Percentiles rank a stretch among this genome's conserved stretches.
These are phyloP conservation scores for Ploettnerulaceae sp. DNA, from an alignment of 2,329 filamentous ascomycete species.

Conservation along the genomic window DNA sequence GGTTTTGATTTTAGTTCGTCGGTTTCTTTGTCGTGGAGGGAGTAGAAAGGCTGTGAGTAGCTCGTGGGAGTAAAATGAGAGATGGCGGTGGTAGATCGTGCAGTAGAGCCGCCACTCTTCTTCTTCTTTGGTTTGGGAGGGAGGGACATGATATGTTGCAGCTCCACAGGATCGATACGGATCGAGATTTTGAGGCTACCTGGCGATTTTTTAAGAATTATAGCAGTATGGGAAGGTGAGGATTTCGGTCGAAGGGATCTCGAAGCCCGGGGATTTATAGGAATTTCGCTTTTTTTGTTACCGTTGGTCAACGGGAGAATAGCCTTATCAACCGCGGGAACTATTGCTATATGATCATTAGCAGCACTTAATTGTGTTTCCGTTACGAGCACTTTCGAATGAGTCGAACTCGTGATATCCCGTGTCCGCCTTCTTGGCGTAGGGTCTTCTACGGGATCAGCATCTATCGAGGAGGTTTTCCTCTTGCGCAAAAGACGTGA, in stretches of 20 bases:
- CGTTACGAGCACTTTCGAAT: conserved; percentile 15
- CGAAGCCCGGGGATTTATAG: conserved; percentile 41
- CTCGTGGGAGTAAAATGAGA: conserved; percentile 34
- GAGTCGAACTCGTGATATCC: conserved; percentile 21
- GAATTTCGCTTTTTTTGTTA: conserved; percentile 16
- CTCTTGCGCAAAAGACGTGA: conserved; percentile 77
- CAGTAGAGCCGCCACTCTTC: conserved; percentile 32
- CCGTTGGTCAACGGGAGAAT: conserved; percentile 20
- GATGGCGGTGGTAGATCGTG: conserved; percentile 36
- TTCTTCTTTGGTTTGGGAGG: conserved; percentile 51
- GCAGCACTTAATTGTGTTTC: conserved; percentile 6
- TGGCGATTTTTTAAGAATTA: conserved; percentile 35
- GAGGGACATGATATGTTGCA: conserved; percentile 55
- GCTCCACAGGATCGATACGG: conserved; percentile 50
- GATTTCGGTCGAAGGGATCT: conserved; percentile 52
- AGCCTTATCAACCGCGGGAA: conserved; percentile 10
- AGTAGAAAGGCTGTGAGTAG: conserved; percentile 78
- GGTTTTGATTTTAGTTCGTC: conserved; percentile 90
- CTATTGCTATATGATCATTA: conserved; percentile 16
- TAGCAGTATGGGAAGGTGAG: conserved; percentile 38
- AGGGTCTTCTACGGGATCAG: conserved; percentile 50
- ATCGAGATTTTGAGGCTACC: conserved; percentile 51
- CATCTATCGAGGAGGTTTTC: conserved; percentile 68
- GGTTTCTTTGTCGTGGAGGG: conserved; percentile 81
- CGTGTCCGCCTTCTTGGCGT: conserved; percentile 46